Conservation (phyloP, 148 eudicot genomes). For the Arbutus unedo region DNA sequence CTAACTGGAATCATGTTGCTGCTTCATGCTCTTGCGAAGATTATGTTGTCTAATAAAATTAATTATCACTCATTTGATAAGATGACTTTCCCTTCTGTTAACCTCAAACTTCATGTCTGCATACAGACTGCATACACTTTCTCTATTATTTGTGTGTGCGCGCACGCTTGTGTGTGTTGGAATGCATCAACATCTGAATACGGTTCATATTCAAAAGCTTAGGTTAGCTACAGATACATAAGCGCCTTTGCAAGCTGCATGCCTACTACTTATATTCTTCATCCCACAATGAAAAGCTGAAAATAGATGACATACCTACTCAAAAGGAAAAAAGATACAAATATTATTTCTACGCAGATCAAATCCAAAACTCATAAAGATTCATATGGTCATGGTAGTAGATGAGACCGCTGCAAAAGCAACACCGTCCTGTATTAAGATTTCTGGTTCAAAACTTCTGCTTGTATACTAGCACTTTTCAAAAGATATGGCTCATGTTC, state of each 20-base stretch:
- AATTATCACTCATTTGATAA: too few relatives aligned
- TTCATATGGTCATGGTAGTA: not conserved
- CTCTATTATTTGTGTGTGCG: not conserved
- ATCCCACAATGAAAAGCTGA: not conserved
- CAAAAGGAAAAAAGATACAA: not conserved
- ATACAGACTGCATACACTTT: not conserved
- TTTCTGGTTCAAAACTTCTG: not conserved
- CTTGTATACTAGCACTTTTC: not conserved
- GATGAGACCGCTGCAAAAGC: not conserved
- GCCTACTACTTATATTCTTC: not conserved
- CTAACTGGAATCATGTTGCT: too few relatives aligned
- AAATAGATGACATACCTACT: not conserved
- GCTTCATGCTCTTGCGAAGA: too few relatives aligned
- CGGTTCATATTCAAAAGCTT: not conserved
- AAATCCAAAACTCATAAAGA: not conserved
- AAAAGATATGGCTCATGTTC: not conserved
- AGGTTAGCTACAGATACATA: not conserved
- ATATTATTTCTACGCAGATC: not conserved
- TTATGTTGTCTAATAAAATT: too few relatives aligned
- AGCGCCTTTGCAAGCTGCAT: not conserved
- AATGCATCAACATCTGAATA: not conserved
- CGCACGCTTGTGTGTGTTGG: not conserved
- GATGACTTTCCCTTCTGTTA: too few relatives aligned
- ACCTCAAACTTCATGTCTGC: too few relatives aligned
- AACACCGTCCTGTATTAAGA: not conserved